A percentile compares a stretch with the other conserved stretches of the same genome.
Evolutionary conservation across 2,329 filamentous ascomycete species (phyloP).

Genomic region (Gliomastix tumulicola): DNA sequence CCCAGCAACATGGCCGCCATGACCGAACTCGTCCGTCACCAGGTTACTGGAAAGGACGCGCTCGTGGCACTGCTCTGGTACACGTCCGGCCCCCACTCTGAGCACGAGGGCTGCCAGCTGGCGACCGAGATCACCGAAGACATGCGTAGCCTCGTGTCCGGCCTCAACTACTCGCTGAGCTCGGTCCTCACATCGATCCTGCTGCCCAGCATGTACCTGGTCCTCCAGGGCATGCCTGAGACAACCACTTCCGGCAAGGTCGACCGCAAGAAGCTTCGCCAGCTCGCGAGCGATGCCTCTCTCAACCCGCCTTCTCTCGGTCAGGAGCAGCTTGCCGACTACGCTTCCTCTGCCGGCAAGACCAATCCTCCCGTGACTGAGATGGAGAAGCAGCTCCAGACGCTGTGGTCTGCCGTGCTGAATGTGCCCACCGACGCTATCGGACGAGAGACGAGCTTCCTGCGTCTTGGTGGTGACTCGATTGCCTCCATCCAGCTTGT

Average conservation of each 20-base stretch:
- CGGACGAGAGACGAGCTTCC: slow-evolving; percentile 24
- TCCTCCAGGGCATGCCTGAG: slow-evolving; percentile 15
- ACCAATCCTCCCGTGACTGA: slow-evolving; percentile 9
- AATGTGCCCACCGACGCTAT: slow-evolving; percentile 22
- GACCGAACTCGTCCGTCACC: not conserved
- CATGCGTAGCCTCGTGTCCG: not conserved
- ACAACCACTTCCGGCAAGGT: slow-evolving; percentile 16
- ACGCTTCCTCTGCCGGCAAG: not conserved
- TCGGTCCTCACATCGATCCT: slow-evolving; percentile 18
- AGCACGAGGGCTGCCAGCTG: not conserved
- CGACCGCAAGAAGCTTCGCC: slow-evolving; percentile 17
- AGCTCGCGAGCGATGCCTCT: not conserved
- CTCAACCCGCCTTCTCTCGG: slow-evolving; percentile 17
- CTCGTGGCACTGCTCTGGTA: not conserved
- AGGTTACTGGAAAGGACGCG: not conserved
- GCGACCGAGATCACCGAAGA: not conserved
- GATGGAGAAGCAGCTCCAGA: slow-evolving; percentile 7
- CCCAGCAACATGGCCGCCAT: too few relatives aligned
- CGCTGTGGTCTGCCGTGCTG: slow-evolving; percentile 32
- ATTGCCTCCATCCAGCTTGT: slow-evolving; percentile 38
- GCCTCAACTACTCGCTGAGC: not conserved
- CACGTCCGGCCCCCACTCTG: not conserved
- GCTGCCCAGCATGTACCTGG: slow-evolving; percentile 21
- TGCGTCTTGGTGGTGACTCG: slow-evolving; percentile 34
- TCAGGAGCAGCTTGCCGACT: slow-evolving; percentile 4